phyloP scores from a whole-genome alignment of 75 land plant genomes.

The Gnetum montanum region DNA sequence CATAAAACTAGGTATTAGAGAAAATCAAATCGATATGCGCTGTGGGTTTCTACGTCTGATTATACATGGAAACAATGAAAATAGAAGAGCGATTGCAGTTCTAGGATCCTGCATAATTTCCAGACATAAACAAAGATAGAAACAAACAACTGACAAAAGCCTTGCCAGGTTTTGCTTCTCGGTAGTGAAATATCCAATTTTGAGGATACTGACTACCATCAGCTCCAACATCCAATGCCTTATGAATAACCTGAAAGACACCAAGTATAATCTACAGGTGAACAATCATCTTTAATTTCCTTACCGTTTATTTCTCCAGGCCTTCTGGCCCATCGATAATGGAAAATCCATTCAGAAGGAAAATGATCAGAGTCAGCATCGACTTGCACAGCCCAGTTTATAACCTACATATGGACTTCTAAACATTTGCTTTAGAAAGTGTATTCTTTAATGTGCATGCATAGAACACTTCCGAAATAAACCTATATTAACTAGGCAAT shows the following conservation, averaged over 20 bases:
- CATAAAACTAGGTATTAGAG: no score
- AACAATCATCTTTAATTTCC: constrained; percentile 3
- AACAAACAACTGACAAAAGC: constrained; percentile 72
- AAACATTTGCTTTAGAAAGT: constrained; percentile 9
- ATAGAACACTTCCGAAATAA: no score
- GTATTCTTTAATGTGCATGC: constrained; percentile 3
- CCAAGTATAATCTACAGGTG: constrained; percentile 9
- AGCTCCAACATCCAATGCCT: constrained; percentile 75
- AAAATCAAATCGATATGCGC: no score
- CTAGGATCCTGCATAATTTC: not conserved
- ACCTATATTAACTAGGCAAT: no score
- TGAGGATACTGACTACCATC: constrained; percentile 74
- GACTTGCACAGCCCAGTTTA: constrained; percentile 66
- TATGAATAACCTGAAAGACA: constrained; percentile 42
- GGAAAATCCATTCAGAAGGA: constrained; percentile 89
- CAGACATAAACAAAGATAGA: not conserved
- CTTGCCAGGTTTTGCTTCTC: constrained; percentile 86
- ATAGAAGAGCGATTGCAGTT: not conserved
- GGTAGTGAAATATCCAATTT: constrained; percentile 85
- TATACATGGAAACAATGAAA: not conserved
- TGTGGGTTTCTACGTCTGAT: not conserved
- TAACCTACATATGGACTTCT: constrained; percentile 50
- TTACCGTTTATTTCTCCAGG: constrained; percentile 81
- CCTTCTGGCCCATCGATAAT: constrained; percentile 93
- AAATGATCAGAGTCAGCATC: constrained; percentile 74